Base-by-base conservation (phyloP, 1,284 basidiomycete genomes). In the Heimioporus retisporus region DNA sequence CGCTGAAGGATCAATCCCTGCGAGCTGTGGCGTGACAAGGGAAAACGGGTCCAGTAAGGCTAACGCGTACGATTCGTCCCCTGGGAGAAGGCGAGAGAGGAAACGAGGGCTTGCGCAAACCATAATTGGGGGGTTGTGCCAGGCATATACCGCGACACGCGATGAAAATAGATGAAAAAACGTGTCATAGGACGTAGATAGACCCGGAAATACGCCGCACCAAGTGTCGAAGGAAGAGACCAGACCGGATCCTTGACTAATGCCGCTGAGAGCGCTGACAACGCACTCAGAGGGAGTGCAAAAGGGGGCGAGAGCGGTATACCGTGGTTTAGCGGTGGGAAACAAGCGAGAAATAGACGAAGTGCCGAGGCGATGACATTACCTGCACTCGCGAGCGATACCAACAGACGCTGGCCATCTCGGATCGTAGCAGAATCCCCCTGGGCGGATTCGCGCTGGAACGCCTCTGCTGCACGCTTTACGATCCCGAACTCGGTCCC, bases 91-190 rank as follows among this genome's bases (percentile, higher is more conserved):
- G 21, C 85, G 80, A 19, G 81, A 69, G 0, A 93, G 69, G 44
- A 92, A 2, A 85, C 79, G 40, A 90, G 83, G 1, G 88, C 86
- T 67, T 93, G 90, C 1, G 88, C 86, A 53, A 91, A 80, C 92
- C 91, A 93, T 10, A 90, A 73, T 62, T 86, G 85, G 23, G 83
- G 80, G 4, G 85, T 79, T 21, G 84, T 85, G n/a, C 80, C 84
- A 11, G 90, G 90, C 13, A 90, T 79, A 14, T 81, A 76, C 25
- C 83, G 81, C 3, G 89, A 91, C 10, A 93, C 78, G 5, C 81
- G 81, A 58, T 92, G 83, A 66, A 90, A 93, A n/a, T 72, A 76
- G 0, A 78, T 74, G 14, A 93, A 79, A 8, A 92, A 79, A 16
- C 76, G 74, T 1, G 89, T 86, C 6, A 93, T 72, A 3, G 88